Evolutionary conservation across 1,139 yeast species (phyloP).

Genomic region (Candida tetrigidarum): DNA sequence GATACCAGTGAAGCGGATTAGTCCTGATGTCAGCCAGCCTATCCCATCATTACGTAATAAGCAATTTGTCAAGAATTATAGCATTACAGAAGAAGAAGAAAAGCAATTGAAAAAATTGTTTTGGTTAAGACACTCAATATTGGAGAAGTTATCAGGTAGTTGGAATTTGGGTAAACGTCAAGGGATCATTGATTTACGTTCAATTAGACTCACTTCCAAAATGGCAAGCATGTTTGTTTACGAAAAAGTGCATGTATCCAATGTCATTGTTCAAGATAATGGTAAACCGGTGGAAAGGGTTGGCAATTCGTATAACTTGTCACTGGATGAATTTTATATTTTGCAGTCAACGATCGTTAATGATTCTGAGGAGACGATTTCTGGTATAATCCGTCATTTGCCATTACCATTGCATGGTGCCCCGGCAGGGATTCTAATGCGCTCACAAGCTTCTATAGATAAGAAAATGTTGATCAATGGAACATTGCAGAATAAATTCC

Average conservation of each 20-base stretch:
- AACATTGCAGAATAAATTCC: constrained; percentile 55
- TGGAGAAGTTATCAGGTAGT: constrained; percentile 60
- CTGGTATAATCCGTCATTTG: constrained; percentile 68
- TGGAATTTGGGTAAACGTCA: constrained; percentile 57
- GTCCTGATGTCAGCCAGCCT: constrained; percentile 47
- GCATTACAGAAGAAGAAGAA: constrained; percentile 57
- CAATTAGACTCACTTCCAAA: constrained; percentile 58
- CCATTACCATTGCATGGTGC: constrained; percentile 45
- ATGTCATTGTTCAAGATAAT: constrained; percentile 25
- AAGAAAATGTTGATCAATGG: constrained; percentile 66
- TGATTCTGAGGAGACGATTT: constrained; percentile 38
- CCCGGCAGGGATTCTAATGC: constrained; percentile 19
- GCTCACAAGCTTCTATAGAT: constrained; percentile 41
- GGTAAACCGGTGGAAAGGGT: constrained; percentile 15
- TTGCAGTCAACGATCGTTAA: constrained; percentile 51
- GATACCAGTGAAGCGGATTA: constrained; percentile 67
- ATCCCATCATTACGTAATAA: constrained; percentile 80
- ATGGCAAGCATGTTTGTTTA: constrained; percentile 54
- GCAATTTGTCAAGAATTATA: constrained; percentile 72
- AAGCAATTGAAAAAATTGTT: constrained; percentile 61
- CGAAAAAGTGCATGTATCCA: constrained; percentile 48
- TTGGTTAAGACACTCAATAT: constrained; percentile 77
- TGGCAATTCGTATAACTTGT: constrained; percentile 30
- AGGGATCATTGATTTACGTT: constrained; percentile 70
- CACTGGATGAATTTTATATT: constrained; percentile 53